Percentiles rank a stretch among this genome's conserved stretches.
These are phyloP conservation scores for Colletotrichum camelliae DNA, from an alignment of 2,329 filamentous ascomycete genomes.

Conservation along the genomic window DNA sequence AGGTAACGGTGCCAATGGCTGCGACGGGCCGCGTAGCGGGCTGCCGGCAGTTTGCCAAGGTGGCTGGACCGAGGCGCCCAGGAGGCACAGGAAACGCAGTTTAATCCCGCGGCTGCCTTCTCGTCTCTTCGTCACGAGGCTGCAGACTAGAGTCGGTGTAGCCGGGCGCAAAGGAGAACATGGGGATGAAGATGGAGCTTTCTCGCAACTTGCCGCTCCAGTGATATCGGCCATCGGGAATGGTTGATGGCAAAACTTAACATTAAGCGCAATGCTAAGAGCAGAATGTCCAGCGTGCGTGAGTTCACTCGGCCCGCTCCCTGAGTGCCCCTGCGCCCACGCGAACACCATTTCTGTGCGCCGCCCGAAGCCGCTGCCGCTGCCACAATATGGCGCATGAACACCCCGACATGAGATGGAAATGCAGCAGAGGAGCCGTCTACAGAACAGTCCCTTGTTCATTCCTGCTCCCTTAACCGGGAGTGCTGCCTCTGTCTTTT, in stretches of 20 bases:
- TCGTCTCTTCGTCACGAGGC: neutral
- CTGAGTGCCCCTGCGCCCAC: neutral
- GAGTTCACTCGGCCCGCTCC: neutral
- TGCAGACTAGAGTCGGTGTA: neutral
- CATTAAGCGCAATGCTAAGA: neutral
- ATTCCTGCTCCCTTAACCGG: neutral
- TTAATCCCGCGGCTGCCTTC: neutral
- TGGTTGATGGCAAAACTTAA: neutral
- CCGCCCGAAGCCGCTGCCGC: neutral
- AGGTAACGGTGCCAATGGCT: neutral
- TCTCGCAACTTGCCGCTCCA: neutral
- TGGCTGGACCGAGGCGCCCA: neutral
- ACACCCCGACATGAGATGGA: neutral
- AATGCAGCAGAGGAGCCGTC: neutral
- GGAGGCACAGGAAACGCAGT: neutral
- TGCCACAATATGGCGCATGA: conserved; percentile 6
- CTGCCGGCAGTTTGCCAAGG: conserved; percentile 13
- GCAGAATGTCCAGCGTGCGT: neutral
- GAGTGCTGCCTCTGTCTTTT: neutral
- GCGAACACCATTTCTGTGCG: neutral
- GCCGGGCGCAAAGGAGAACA: neutral
- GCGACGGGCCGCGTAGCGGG: neutral
- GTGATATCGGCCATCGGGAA: neutral
- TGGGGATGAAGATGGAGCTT: neutral
- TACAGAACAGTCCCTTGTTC: neutral